Conservation (phyloP, 2,329 filamentous ascomycete genomes). For the Trichoderma afroharzianum region DNA sequence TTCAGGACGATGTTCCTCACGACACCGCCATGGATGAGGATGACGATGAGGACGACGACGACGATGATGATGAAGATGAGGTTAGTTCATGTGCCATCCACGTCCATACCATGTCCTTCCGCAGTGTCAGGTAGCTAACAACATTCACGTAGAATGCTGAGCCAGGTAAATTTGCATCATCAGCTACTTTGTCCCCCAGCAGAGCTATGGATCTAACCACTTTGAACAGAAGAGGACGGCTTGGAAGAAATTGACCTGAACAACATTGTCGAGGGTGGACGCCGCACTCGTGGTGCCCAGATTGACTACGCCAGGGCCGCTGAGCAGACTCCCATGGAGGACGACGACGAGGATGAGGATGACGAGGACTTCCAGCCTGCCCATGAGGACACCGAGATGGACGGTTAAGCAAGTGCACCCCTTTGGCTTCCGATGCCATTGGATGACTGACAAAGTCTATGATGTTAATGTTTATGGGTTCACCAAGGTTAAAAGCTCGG, state of each 20-base stretch:
- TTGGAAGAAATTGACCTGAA: constrained; percentile 86
- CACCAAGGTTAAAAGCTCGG: neutral
- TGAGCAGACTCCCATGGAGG: constrained; percentile 68
- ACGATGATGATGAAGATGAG: constrained; percentile 44
- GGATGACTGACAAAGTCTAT: neutral
- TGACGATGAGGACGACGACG: constrained; percentile 70
- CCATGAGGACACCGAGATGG: constrained; percentile 67
- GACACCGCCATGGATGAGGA: constrained; percentile 72
- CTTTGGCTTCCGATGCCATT: neutral
- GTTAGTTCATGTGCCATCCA: neutral
- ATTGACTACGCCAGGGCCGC: constrained; percentile 94
- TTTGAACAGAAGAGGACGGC: constrained; percentile 61
- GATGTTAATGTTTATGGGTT: constrained; percentile 1
- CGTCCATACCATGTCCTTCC: neutral
- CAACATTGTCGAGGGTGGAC: constrained; percentile 77
- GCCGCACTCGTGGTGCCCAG: constrained; percentile 84
- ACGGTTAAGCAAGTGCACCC: constrained; percentile 27
- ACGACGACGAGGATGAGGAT: constrained; percentile 77
- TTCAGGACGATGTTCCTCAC: constrained; percentile 45
- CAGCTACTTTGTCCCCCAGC: neutral
- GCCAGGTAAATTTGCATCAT: constrained; percentile 26
- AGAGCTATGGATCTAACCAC: neutral
- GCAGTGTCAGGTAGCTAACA: constrained; percentile 22
- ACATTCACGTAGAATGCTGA: constrained; percentile 27
- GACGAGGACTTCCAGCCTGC: constrained; percentile 65